Conservation (phyloP, 1,139 yeast species). For the Scheffersomyces stambukii region DNA sequence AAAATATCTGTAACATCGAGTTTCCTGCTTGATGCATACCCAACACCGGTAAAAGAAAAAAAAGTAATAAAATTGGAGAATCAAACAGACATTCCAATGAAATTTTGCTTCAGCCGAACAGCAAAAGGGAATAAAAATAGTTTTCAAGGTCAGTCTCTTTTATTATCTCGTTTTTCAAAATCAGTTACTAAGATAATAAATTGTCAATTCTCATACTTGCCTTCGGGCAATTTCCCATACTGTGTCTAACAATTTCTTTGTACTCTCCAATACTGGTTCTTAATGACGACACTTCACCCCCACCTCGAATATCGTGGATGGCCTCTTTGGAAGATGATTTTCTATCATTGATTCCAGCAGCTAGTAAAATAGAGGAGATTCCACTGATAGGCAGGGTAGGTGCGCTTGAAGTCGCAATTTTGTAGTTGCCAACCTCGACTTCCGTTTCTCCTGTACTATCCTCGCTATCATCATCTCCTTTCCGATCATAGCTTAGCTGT, state of each 20-base stretch:
- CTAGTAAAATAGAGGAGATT: conserved; percentile 24
- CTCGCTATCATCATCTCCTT: not conserved
- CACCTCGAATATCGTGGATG: too few relatives aligned
- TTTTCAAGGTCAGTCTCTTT: too few relatives aligned
- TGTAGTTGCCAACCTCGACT: conserved; percentile 5
- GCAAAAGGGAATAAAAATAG: not conserved
- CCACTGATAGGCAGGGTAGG: too few relatives aligned
- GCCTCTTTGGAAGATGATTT: not conserved
- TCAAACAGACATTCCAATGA: not conserved
- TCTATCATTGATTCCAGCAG: conserved; percentile 17
- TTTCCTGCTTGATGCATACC: too few relatives aligned
- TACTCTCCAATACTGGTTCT: too few relatives aligned
- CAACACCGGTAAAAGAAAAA: too few relatives aligned
- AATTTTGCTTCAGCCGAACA: not conserved
- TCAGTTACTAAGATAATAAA: conserved; percentile 21
- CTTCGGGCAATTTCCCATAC: conserved; percentile 9
- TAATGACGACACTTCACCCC: too few relatives aligned
- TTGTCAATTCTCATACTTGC: conserved; percentile 27
- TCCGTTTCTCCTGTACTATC: conserved; percentile 6
- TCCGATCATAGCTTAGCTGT: too few relatives aligned
- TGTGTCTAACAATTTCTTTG: too few relatives aligned
- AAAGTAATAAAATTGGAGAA: not conserved
- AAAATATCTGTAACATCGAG: too few relatives aligned
- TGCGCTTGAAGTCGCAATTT: too few relatives aligned
- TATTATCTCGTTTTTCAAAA: too few relatives aligned